These are phyloP conservation scores for Podaxis pistillaris DNA, from an alignment of 768 basidiomycete species.

Conservation along the genomic window DNA sequence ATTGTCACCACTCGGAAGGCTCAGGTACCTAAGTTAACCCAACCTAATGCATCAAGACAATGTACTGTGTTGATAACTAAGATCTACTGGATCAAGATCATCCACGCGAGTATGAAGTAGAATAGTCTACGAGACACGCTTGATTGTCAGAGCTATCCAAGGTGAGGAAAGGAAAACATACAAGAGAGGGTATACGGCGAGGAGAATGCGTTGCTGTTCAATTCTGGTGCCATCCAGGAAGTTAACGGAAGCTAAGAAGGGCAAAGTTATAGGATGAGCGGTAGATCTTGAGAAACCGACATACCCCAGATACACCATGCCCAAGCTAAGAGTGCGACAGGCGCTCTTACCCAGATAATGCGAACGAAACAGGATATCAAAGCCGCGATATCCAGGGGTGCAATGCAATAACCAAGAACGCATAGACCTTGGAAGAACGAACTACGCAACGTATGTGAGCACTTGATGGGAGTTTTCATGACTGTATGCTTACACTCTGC, in stretches of 20 bases:
- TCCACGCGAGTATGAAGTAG: conserved; percentile 94
- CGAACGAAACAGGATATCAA: conserved; percentile 84
- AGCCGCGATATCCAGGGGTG: conserved; percentile 89
- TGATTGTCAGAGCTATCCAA: conserved; percentile 7
- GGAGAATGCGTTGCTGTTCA: conserved; percentile 82
- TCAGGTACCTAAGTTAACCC: too few species aligned
- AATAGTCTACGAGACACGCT: conserved; percentile 55
- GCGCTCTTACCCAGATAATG: conserved; percentile 82
- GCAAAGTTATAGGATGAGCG: background rate
- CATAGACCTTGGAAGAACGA: conserved; percentile 97
- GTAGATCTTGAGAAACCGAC: conserved; percentile 20
- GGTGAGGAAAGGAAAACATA: conserved; percentile 36
- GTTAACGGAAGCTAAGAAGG: conserved; percentile 76
- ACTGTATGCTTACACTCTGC: conserved; percentile 62
- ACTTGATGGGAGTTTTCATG: background rate
- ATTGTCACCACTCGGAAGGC: too few species aligned
- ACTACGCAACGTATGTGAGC: conserved; percentile 32
- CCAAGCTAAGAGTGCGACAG: conserved; percentile 84
- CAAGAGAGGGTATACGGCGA: conserved; percentile 96
- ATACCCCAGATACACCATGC: conserved; percentile 97
- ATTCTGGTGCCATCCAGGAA: conserved; percentile 96
- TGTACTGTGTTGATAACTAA: background rate
- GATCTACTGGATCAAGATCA: conserved; percentile 86
- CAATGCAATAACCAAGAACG: conserved; percentile 93
- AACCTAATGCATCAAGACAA: background rate